Percentiles rank a stretch among this genome's conserved stretches.
Conservation (phyloP, 306 rosid species). For the Trichosanthes cucumerina region DNA sequence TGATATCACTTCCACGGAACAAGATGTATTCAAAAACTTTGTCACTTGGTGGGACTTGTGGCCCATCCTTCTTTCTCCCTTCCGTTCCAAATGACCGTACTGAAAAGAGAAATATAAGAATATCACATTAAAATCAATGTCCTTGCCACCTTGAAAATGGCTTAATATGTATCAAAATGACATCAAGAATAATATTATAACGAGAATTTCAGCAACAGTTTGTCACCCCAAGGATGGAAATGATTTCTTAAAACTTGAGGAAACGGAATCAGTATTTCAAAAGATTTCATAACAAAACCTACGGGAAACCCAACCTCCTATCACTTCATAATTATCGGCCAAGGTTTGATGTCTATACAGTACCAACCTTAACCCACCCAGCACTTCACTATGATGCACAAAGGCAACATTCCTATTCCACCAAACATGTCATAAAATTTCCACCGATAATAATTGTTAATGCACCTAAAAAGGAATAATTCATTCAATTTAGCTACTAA, state of each 20-base stretch:
- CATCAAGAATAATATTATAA: background rate
- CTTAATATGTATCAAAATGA: background rate
- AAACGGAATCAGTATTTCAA: background rate
- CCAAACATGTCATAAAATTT: background rate
- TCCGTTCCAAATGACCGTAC: slow-evolving; percentile 95
- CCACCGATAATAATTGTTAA: background rate
- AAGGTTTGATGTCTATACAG: background rate
- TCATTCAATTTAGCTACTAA: background rate
- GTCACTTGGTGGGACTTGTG: slow-evolving; percentile 73
- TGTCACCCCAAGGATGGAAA: background rate
- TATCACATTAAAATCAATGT: slow-evolving; percentile 8
- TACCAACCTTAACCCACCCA: background rate
- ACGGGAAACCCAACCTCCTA: background rate
- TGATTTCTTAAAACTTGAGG: background rate
- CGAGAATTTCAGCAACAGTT: background rate
- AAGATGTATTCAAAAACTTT: slow-evolving; percentile 81
- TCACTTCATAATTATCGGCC: background rate
- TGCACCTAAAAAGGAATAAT: background rate
- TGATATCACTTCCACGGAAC: slow-evolving; percentile 89
- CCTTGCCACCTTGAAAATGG: background rate
- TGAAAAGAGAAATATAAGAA: slow-evolving; percentile 26
- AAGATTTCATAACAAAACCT: background rate
- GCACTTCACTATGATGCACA: background rate
- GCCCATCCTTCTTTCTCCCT: slow-evolving; percentile 94
- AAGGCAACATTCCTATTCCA: background rate